Percentiles rank a stretch among this genome's conserved stretches.
phyloP scores from a whole-genome alignment of 2,329 filamentous ascomycete species.

The Pseudogymnoascus pannorum region DNA sequence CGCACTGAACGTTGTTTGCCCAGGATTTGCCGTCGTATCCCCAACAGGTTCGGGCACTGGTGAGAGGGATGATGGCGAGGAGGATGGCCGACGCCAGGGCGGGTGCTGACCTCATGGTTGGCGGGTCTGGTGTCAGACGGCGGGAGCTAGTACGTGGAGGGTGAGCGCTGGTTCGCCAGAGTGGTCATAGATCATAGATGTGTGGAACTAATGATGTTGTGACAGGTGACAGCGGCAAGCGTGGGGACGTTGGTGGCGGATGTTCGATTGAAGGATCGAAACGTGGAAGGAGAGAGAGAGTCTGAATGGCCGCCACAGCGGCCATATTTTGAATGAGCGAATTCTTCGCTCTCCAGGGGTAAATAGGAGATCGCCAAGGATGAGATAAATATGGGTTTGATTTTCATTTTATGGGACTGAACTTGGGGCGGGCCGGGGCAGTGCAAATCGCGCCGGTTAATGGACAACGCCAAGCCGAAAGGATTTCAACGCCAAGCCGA shows the following conservation, averaged over 20 bases:
- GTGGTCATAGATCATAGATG: neutral
- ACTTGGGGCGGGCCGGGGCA: neutral
- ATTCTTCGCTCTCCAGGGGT: neutral
- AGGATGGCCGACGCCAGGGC: neutral
- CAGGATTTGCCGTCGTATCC: neutral
- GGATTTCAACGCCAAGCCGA: no score
- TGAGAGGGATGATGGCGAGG: neutral
- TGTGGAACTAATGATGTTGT: neutral
- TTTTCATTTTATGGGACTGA: neutral
- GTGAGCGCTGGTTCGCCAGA: neutral
- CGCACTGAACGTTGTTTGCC: neutral
- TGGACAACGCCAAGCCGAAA: neutral
- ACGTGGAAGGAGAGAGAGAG: neutral
- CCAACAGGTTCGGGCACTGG: neutral
- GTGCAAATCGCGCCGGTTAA: neutral
- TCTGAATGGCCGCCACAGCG: neutral
- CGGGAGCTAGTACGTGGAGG: neutral
- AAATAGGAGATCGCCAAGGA: neutral
- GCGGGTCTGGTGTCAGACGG: neutral
- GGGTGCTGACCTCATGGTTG: neutral
- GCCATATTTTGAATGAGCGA: neutral
- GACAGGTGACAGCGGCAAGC: neutral
- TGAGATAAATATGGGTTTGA: neutral
- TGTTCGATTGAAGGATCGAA: neutral
- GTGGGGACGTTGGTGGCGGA: neutral